Conservation (phyloP, 805 yeast species). For the Candida nanaspora region DNA sequence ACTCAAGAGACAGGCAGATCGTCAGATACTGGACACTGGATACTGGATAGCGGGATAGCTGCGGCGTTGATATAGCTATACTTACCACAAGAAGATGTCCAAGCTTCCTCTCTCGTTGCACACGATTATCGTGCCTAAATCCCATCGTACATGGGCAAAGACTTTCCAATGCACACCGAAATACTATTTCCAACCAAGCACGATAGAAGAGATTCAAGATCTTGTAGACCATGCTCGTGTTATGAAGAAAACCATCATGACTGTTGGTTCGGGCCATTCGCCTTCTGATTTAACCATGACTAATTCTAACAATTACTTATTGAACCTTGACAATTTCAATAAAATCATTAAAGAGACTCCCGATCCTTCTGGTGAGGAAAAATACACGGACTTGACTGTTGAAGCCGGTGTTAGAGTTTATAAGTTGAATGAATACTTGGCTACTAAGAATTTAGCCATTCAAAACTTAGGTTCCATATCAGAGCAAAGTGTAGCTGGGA, state of each 20-base stretch:
- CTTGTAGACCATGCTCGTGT: constrained; percentile 62
- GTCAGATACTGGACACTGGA: too few species aligned
- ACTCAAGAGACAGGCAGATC: too few species aligned
- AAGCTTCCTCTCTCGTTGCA: constrained; percentile 17
- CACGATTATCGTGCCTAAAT: constrained; percentile 29
- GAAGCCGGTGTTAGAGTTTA: constrained; percentile 85
- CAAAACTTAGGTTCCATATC: constrained; percentile 92
- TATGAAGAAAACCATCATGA: constrained; percentile 58
- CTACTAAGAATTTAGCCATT: constrained; percentile 60
- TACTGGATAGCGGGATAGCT: too few species aligned
- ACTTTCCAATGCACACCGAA: constrained; percentile 75
- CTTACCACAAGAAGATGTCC: too few species aligned
- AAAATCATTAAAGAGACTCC: constrained; percentile 36
- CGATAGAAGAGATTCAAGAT: constrained; percentile 57
- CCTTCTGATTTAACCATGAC: constrained; percentile 91
- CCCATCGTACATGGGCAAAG: constrained; percentile 83
- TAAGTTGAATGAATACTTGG: constrained; percentile 64
- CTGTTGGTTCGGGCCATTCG: constrained; percentile 92
- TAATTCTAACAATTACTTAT: constrained; percentile 58
- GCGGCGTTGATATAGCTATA: too few species aligned
- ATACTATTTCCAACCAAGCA: constrained; percentile 70
- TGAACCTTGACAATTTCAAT: constrained; percentile 74
- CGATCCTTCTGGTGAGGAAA: constrained; percentile 44
- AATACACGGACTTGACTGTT: constrained; percentile 84
- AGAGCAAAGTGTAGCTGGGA: constrained; percentile 93